These are phyloP conservation scores for Biscogniauxia sp. DNA, from an alignment of 2,329 filamentous ascomycete genomes.

Conservation along the genomic window DNA sequence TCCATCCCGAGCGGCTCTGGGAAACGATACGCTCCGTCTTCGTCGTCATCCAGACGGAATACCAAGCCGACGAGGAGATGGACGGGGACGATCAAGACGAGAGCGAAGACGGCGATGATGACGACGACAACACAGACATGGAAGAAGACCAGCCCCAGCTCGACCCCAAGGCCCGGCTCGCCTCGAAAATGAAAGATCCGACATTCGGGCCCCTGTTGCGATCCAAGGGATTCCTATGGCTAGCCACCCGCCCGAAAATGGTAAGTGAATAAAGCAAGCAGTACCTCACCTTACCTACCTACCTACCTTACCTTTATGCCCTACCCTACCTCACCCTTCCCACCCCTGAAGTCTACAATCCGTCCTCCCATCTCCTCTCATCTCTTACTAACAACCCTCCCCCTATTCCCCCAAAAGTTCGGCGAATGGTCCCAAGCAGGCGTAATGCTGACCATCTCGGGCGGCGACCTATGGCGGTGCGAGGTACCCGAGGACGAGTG, in stretches of 20 bases:
- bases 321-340: no score
- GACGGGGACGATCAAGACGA: constrained; percentile 27
- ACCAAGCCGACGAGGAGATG: constrained; percentile 26
- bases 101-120: constrained; percentile 10
- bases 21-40: constrained; percentile 47
- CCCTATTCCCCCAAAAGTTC: no score
- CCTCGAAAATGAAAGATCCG: constrained; percentile 53
- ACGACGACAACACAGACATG: constrained; percentile 23
- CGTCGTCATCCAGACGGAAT: constrained; percentile 45
- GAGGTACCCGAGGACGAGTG: constrained; percentile 53
- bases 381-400: no score
- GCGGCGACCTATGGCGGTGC: constrained; percentile 58
- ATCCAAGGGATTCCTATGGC: constrained; percentile 61
- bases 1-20: constrained; percentile 48
- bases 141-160: constrained; percentile 29
- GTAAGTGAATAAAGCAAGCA: constrained; percentile 18
- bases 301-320: no score
- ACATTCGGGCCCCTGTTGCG: constrained; percentile 56
- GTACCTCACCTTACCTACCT: neutral
- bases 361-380: no score
- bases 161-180: constrained; percentile 39
- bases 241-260: constrained; percentile 55
- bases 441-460: constrained; percentile 60
- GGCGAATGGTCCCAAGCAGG: constrained; percentile 65
- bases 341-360: no score